Percentiles rank a stretch among this genome's conserved stretches.
Conservation (phyloP, 2,329 filamentous ascomycete genomes). For the Pezicula radicicola region DNA sequence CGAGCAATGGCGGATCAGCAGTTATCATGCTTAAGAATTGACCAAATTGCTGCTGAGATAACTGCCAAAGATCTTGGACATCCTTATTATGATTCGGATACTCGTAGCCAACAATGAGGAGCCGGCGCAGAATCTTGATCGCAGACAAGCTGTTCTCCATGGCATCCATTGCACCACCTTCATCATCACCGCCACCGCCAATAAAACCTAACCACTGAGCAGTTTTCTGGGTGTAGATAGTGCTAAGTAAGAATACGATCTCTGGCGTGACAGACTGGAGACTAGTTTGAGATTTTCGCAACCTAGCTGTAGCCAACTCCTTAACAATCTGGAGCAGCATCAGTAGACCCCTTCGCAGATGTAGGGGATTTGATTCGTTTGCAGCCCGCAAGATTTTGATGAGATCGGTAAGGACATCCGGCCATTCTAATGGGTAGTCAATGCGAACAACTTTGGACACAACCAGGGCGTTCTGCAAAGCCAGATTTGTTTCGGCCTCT, state of each 20-base stretch:
- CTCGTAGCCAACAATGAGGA: constrained; percentile 80
- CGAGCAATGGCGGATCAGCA: constrained; percentile 49
- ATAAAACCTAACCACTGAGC: constrained; percentile 65
- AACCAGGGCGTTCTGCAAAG: constrained; percentile 84
- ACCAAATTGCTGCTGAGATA: constrained; percentile 76
- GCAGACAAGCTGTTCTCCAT: constrained; percentile 76
- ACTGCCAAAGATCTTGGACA: constrained; percentile 75
- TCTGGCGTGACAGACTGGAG: constrained; percentile 79
- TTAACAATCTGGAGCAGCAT: constrained; percentile 86
- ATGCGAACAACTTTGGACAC: constrained; percentile 84
- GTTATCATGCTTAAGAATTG: constrained; percentile 66
- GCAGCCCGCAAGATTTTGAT: constrained; percentile 62
- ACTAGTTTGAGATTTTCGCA: constrained; percentile 71
- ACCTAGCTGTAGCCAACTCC: constrained; percentile 77
- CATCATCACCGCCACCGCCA: constrained; percentile 53
- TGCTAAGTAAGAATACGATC: constrained; percentile 74
- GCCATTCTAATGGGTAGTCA: constrained; percentile 88
- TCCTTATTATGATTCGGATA: constrained; percentile 75
- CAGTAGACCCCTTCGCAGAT: constrained; percentile 69
- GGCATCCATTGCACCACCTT: constrained; percentile 55
- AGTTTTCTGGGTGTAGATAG: constrained; percentile 75
- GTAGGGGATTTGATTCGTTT: constrained; percentile 55
- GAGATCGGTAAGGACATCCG: constrained; percentile 56
- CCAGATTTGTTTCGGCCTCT: constrained; percentile 73
- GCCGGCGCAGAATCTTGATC: constrained; percentile 75